phyloP scores from a whole-genome alignment of 208 protist species.

The Wallacemonas sp. region DNA sequence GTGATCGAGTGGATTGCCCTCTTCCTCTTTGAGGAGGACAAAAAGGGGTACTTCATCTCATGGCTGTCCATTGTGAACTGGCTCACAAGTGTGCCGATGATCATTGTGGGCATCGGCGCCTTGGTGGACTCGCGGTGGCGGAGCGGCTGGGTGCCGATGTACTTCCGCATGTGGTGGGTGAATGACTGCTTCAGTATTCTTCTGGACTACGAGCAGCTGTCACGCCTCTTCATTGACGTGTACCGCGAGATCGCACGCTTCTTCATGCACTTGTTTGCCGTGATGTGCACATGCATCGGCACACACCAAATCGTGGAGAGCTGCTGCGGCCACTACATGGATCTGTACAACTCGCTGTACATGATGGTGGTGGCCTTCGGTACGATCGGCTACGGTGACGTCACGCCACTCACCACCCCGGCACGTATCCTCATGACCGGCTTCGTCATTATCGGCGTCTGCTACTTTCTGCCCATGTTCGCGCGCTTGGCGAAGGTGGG shows the following conservation, averaged over 20 bases:
- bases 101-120: conserved; percentile 62
- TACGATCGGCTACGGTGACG: conserved; percentile 83
- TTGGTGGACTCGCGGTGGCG: conserved; percentile 46
- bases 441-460: conserved; percentile 76
- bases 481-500: conserved; percentile 48
- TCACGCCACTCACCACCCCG: conserved; percentile 43
- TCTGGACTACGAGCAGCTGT: conserved; percentile 70
- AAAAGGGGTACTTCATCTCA: conserved; percentile 59
- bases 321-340: conserved; percentile 49
- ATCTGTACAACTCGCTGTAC: conserved; percentile 74
- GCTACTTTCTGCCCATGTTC: conserved; percentile 78
- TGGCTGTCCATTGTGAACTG: conserved; percentile 69
- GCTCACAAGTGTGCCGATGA: conserved; percentile 82
- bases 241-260: conserved; percentile 67
- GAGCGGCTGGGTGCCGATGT: conserved; percentile 79
- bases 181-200: conserved; percentile 61
- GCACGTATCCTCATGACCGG: conserved; percentile 69
- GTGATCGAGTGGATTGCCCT: conserved; percentile 65
- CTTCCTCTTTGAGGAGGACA: conserved; percentile 71
- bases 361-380: conserved; percentile 70
- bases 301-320: conserved; percentile 79
- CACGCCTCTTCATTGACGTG: conserved; percentile 52
- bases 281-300: conserved; percentile 73
- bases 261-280: conserved; percentile 57
- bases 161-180: conserved; percentile 83